A percentile compares a stretch with the other conserved stretches of the same genome.
Conservation (phyloP, 2,329 filamentous ascomycete genomes). For the Diaporthe caulivora region DNA sequence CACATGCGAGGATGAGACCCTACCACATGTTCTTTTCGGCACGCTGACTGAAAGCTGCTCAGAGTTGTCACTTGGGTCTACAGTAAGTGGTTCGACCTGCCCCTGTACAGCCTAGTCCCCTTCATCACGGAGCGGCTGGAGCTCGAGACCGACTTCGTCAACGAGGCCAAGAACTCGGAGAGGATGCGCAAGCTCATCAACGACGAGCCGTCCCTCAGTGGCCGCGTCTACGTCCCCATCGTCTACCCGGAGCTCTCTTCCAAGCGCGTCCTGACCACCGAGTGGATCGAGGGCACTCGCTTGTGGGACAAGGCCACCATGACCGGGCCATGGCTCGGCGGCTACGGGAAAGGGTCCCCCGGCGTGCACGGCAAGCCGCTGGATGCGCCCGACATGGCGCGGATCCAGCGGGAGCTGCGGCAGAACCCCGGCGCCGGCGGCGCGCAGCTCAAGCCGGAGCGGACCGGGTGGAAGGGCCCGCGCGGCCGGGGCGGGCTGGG, state of each 20-base stretch:
- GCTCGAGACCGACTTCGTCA: constrained; percentile 94
- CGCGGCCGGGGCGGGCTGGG: constrained; percentile 85
- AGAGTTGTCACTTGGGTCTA: constrained; percentile 86
- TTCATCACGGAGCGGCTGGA: constrained; percentile 93
- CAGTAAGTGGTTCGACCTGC: constrained; percentile 91
- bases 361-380: constrained; percentile 79
- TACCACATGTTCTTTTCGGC: background rate
- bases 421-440: constrained; percentile 60
- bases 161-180: constrained; percentile 90
- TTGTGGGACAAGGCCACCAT: constrained; percentile 93
- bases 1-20: background rate
- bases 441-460: constrained; percentile 81
- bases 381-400: constrained; percentile 60
- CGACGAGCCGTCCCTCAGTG: constrained; percentile 79
- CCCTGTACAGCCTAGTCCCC: constrained; percentile 89
- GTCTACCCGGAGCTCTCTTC: constrained; percentile 87
- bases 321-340: constrained; percentile 81
- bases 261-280: constrained; percentile 88
- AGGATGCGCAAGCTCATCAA: constrained; percentile 84
- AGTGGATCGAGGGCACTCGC: constrained; percentile 96
- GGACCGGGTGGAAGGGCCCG: constrained; percentile 81
- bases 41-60: constrained; percentile 33
- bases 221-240: constrained; percentile 88
- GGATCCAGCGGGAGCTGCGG: constrained; percentile 59
- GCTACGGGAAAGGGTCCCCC: constrained; percentile 80